phyloP scores from a whole-genome alignment of 2,329 filamentous ascomycete species.

The Aspergillus tubingensis region DNA sequence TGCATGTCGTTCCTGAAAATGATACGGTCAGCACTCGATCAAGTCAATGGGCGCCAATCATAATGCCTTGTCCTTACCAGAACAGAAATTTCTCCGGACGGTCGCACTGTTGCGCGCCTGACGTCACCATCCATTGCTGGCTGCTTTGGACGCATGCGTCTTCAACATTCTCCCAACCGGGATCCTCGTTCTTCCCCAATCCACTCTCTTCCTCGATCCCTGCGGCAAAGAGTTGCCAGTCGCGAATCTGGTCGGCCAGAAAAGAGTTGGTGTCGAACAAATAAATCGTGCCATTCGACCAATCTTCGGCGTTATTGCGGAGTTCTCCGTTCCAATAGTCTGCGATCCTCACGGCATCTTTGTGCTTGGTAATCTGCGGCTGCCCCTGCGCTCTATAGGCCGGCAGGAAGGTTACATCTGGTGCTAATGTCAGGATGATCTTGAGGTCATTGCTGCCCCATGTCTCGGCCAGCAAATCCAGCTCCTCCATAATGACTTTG shows the following conservation, averaged over 20 bases:
- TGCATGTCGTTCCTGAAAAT: constrained; percentile 44
- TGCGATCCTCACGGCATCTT: constrained; percentile 35
- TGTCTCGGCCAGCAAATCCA: constrained; percentile 32
- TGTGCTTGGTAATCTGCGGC: constrained; percentile 30
- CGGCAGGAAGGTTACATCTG: constrained; percentile 45
- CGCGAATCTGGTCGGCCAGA: constrained; percentile 41
- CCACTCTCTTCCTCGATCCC: constrained; percentile 40
- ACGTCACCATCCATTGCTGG: constrained; percentile 33
- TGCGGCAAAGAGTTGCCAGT: constrained; percentile 38
- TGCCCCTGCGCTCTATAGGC: constrained; percentile 32
- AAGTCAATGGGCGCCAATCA: constrained; percentile 7
- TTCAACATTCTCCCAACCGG: constrained; percentile 41
- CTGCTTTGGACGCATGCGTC: constrained; percentile 36
- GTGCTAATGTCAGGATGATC: constrained; percentile 40
- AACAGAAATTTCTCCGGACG: constrained; percentile 43
- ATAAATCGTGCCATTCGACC: constrained; percentile 39
- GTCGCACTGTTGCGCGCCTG: constrained; percentile 35
- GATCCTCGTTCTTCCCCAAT: constrained; percentile 34
- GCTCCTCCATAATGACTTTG: constrained; percentile 35
- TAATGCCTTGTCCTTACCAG: constrained; percentile 35
- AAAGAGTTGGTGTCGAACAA: constrained; percentile 45
- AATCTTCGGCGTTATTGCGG: constrained; percentile 30
- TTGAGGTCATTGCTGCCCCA: constrained; percentile 34
- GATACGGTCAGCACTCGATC: constrained; percentile 11
- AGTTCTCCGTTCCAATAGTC: constrained; percentile 40